phyloP scores from a whole-genome alignment of 2,329 filamentous ascomycete genomes.

The Paracamarosporium sp. region DNA sequence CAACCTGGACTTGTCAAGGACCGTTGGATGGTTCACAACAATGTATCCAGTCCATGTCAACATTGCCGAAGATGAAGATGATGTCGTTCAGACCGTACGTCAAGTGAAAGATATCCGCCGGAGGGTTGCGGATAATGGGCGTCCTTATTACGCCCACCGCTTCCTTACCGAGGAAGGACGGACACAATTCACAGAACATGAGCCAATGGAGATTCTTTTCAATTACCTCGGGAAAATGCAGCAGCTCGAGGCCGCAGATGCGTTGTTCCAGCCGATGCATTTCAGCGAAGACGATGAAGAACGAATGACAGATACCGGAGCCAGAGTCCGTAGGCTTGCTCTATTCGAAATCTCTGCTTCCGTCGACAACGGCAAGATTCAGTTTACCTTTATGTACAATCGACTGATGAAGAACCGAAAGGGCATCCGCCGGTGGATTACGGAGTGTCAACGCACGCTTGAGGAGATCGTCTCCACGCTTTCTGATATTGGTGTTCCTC shows the following conservation, averaged over 20 bases:
- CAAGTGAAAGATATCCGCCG: slow-evolving; percentile 61
- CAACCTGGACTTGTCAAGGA: slow-evolving; percentile 60
- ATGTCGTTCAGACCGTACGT: slow-evolving; percentile 60
- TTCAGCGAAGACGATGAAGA: slow-evolving; percentile 34
- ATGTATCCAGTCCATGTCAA: slow-evolving; percentile 59
- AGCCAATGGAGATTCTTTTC: slow-evolving; percentile 66
- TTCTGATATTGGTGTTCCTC: slow-evolving; percentile 25
- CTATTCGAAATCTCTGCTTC: slow-evolving; percentile 42
- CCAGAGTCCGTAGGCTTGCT: slow-evolving; percentile 32
- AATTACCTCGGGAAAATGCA: slow-evolving; percentile 61
- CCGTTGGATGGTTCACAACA: slow-evolving; percentile 67
- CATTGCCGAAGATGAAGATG: slow-evolving; percentile 53
- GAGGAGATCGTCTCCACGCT: slow-evolving; percentile 36
- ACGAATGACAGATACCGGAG: slow-evolving; percentile 35
- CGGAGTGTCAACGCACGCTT: slow-evolving; percentile 39
- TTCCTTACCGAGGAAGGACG: slow-evolving; percentile 37
- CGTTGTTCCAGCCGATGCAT: slow-evolving; percentile 50
- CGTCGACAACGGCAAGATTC: slow-evolving; percentile 27
- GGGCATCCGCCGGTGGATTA: slow-evolving; percentile 41
- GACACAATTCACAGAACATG: slow-evolving; percentile 45
- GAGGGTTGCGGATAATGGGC: slow-evolving; percentile 53
- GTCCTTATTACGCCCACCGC: slow-evolving; percentile 56
- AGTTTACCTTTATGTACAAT: slow-evolving; percentile 44
- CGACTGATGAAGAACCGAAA: slow-evolving; percentile 40
- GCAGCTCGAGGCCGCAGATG: slow-evolving; percentile 55